Base-by-base conservation (phyloP, 2,329 filamentous ascomycete species). In the Epichloe amarillans region DNA sequence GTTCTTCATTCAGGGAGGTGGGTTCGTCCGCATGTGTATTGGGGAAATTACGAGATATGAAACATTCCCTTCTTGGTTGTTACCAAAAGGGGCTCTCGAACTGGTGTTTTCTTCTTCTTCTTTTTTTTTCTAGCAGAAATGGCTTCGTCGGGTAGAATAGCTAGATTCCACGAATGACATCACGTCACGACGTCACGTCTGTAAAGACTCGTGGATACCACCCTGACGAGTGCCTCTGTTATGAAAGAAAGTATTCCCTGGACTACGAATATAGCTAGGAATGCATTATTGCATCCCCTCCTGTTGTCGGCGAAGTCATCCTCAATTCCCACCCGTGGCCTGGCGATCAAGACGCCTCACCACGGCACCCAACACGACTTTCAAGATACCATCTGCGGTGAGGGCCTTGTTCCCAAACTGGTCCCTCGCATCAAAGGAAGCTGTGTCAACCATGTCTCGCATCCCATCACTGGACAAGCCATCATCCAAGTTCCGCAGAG, bases 361-460 rank as follows among this genome's bases (percentile, higher is more conserved):
- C 8, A 95, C 86, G 0, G 82, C 79, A 3, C 89, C 90, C 4
- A 95, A 72, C 0, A 95, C 85, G 30, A 80, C 79, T 68, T 96
- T 97, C 54, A 96, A 68, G 42, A 96, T 84, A 0, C 77, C 80
- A 2, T 87, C 79, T 0, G 75, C 83, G 1, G 80, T 82, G 44
- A 96, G 70, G 7, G 57, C 59, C 5, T 55, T 56, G 62, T 51
- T 52, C 61, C 61, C 61, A 14, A 8, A 37, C 55, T 15, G 70
- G 23, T 69, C 77, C 74, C 85, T 39, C 1, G 8, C 44, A 38
- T 47, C 46, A 33, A 45, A 95, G 0, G 86, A 84, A 36, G 89
- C 83, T 0, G 90, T 95, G 66, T 97, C 91, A 15, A 96, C 88
- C 61, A 97, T 96, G 68, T 97, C 91, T 17, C 91, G 73, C 15